Evolutionary conservation across 441 rosid genomes (phyloP).

Genomic region (Theobroma grandiflorum): DNA sequence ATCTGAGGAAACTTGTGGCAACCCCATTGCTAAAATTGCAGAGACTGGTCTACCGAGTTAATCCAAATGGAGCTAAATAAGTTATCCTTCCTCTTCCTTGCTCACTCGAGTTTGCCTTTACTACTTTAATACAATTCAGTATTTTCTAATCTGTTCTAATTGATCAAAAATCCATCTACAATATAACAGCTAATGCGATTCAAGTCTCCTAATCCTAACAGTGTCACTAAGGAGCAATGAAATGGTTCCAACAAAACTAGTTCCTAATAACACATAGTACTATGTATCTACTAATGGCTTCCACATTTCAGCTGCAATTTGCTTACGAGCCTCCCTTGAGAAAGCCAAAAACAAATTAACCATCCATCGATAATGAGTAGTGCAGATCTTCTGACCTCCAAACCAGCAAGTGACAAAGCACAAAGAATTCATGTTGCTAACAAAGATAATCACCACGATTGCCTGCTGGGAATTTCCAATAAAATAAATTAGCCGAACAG

Average conservation of each 20-base stretch:
- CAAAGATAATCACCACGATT: slow-evolving; percentile 24
- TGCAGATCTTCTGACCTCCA: slow-evolving; percentile 55
- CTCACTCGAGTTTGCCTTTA: slow-evolving; percentile 31
- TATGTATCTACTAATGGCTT: slow-evolving; percentile 79
- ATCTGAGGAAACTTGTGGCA: slow-evolving; percentile 77
- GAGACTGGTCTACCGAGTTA: slow-evolving; percentile 9
- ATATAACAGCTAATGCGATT: background rate
- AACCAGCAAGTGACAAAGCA: slow-evolving; percentile 50
- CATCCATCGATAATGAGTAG: slow-evolving; percentile 46
- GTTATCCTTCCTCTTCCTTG: slow-evolving; percentile 28
- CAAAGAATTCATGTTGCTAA: slow-evolving; percentile 58
- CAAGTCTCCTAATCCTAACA: slow-evolving; percentile 33
- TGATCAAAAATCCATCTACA: slow-evolving; percentile 26
- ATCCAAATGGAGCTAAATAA: slow-evolving; percentile 27
- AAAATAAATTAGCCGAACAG: slow-evolving; percentile 26
- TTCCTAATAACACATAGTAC: slow-evolving; percentile 34
- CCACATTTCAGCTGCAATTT: slow-evolving; percentile 59
- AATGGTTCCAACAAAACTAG: slow-evolving; percentile 19
- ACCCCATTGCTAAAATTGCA: slow-evolving; percentile 64
- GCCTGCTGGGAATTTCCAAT: slow-evolving; percentile 37
- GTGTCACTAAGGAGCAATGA: slow-evolving; percentile 11
- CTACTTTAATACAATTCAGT: slow-evolving; percentile 24
- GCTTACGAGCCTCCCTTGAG: slow-evolving; percentile 43
- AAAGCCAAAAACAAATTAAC: slow-evolving; percentile 48
- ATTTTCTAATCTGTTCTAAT: slow-evolving; percentile 22